phyloP scores from a whole-genome alignment of 1,284 basidiomycete species.

The Schizophyllum commune region DNA sequence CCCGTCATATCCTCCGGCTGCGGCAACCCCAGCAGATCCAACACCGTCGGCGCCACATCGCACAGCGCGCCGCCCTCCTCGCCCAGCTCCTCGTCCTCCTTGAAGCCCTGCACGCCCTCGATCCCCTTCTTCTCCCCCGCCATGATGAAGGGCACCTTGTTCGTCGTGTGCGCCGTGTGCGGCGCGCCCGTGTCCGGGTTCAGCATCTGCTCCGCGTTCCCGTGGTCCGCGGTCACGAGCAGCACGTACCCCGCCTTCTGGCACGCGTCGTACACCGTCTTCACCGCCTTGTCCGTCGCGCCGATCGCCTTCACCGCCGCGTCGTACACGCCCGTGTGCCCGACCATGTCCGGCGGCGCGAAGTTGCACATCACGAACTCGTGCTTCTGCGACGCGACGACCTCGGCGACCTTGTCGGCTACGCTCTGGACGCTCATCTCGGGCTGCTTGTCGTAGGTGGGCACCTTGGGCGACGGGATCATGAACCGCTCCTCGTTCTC shows the following conservation, averaged over 20 bases:
- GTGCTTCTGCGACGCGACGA: slow-evolving; percentile 60
- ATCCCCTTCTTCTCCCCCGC: slow-evolving; percentile 42
- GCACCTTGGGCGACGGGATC: slow-evolving; percentile 85
- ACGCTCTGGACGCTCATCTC: slow-evolving; percentile 83
- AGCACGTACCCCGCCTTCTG: slow-evolving; percentile 80
- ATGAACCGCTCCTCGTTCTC: slow-evolving; percentile 76
- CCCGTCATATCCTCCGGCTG: slow-evolving; percentile 60
- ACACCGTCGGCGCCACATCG: slow-evolving; percentile 83
- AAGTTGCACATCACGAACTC: slow-evolving; percentile 96
- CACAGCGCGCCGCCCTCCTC: slow-evolving; percentile 69
- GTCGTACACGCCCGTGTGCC: slow-evolving; percentile 85
- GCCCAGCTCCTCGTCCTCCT: slow-evolving; percentile 36
- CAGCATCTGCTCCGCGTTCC: slow-evolving; percentile 89
- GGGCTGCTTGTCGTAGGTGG: slow-evolving; percentile 84
- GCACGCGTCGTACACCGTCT: slow-evolving; percentile 78
- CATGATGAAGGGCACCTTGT: slow-evolving; percentile 72
- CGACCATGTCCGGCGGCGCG: slow-evolving; percentile 92
- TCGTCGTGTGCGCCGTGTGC: slow-evolving; percentile 81
- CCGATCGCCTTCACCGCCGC: slow-evolving; percentile 82
- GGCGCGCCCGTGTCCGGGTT: slow-evolving; percentile 77
- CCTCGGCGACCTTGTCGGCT: slow-evolving; percentile 82
- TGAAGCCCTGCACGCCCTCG: neutral
- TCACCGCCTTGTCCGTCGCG: slow-evolving; percentile 80
- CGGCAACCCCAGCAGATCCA: slow-evolving; percentile 62
- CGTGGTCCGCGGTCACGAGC: slow-evolving; percentile 86